Evolutionary conservation across 345 rosid species (phyloP), one percentile per base, ranked within the genome.

Genomic region (Salix viminalis): DNA sequence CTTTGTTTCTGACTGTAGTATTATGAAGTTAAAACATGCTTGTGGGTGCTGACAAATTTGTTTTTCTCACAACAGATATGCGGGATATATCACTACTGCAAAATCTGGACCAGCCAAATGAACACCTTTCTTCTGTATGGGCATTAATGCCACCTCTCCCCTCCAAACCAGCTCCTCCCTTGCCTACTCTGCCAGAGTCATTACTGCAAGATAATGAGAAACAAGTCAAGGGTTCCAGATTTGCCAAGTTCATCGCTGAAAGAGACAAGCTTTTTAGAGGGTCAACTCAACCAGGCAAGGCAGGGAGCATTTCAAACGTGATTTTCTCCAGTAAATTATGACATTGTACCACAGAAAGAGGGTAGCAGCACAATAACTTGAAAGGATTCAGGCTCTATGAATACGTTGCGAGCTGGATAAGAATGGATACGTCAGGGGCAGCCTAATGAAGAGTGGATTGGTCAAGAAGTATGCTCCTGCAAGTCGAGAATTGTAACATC

Each of bases 201-300:
- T 60, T 75, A 24, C 81, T 70, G 36, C 88, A 89, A 74, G 91
- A 84, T 72, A 72, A 79, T 39, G 78, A 78, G 74, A 87, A 83
- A 77, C 88, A 84, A 37, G 84, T 80, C 72, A 93, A 88, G 54
- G 97, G 97, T 44, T 91, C 96, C 30, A 91, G 84, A 34, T 95
- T 95, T 58, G 90, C 96, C n/a, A 90, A 90, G 79, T 95, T 95
- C 82, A 81, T 95, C 9, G 80, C 94, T 0, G 97, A 89, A 76
- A 80, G 85, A 37, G 71, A 82, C 26, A 83, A 88, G 60, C 42
- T 86, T 65, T 85, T 87, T 75, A 89, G 84, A 68, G 68, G 83
- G 67, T 76, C 87, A 0, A 66, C 81, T 71, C 86, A 65, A 52
- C 73, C 21, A 1, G 74, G 77, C 66, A 81, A 65, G 62, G 80